A percentile compares a stretch with the other conserved stretches of the same genome.
Evolutionary conservation across 306 rosid genomes (phyloP).

Genomic region (Vachellia pachyceras): DNA sequence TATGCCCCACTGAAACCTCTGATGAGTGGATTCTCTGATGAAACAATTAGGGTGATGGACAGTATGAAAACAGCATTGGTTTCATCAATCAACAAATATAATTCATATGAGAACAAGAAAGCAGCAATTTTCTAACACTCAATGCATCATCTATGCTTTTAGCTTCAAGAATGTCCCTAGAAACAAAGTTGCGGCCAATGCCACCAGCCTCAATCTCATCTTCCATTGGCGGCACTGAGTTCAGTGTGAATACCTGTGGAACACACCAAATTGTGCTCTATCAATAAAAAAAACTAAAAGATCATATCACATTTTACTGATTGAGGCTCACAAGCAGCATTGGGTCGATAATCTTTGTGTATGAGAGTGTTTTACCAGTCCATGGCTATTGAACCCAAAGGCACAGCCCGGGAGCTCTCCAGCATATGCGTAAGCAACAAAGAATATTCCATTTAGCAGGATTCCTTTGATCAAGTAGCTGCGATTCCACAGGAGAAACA

Average conservation of each 20-base stretch:
- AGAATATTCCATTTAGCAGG: slow-evolving; percentile 59
- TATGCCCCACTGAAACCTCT: slow-evolving; percentile 63
- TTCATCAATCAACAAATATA: not conserved
- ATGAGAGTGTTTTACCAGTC: not conserved
- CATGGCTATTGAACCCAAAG: slow-evolving; percentile 22
- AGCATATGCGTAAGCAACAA: slow-evolving; percentile 79
- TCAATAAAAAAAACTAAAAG: not conserved
- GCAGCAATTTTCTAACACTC: slow-evolving; percentile 44
- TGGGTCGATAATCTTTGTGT: not conserved
- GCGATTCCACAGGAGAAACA: slow-evolving; percentile 25
- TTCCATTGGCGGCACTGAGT: slow-evolving; percentile 61
- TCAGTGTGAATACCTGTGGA: slow-evolving; percentile 74
- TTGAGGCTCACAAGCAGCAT: not conserved
- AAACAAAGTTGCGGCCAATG: slow-evolving; percentile 78
- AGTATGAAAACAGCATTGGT: slow-evolving; percentile 12
- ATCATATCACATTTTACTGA: not conserved
- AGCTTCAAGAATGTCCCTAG: slow-evolving; percentile 86
- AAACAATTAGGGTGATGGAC: slow-evolving; percentile 28
- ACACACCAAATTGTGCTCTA: not conserved
- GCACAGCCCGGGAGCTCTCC: slow-evolving; percentile 89
- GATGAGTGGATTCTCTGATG: slow-evolving; percentile 68
- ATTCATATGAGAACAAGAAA: slow-evolving; percentile 32
- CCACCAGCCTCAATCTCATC: slow-evolving; percentile 56
- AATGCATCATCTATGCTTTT: slow-evolving; percentile 70
- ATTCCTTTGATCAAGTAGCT: slow-evolving; percentile 80